Base-by-base conservation (phyloP, 2,329 filamentous ascomycete genomes). In the Aspergillus clavatus region DNA sequence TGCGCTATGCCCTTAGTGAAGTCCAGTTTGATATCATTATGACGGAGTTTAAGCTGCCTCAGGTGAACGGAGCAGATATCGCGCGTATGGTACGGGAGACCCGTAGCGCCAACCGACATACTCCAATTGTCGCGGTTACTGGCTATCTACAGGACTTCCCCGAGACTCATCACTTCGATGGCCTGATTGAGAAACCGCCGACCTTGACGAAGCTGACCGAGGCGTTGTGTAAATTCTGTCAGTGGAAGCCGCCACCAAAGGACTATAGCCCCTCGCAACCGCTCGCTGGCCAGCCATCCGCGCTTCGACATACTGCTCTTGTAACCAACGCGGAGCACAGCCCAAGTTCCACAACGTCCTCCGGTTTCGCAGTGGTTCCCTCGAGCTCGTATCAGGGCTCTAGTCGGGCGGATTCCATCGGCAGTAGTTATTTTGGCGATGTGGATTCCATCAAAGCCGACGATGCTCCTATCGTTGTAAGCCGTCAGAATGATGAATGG, bases 1-100 rank as follows among this genome's bases (percentile, higher is more conserved):
- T 95, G 58, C 83, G 91, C 18, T 95, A 93, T 68, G 89, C 93
- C 22, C 87, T 95, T 76, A 91, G 91, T 61, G 91, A 97, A 63
- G 91, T 98, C 63, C 95, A 97, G 62, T 98, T 97, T 62, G 93
- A 98, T 68, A 89, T 96, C 58, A 96, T 98, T 64, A 93, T 98
- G 75, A 91, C 95, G 68, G 93, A 98, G 69, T 96, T 89, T 72
- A 94, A 91, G 65, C 75, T 98, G 37, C 91, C 93, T 7, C 89
- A 95, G 61, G 89, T 97, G 61, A 97, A 89, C 58, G 93, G 93
- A 19, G 87, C 89, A 10, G 93, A 98, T 63, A 88, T 98, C 45
- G 91, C 93, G 40, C 86, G 93, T 26, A 98, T 98, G 93, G 89
- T 98, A 55, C 84, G 93, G 38, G 91, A 97, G 63, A 96, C 91